A percentile compares a stretch with the other conserved stretches of the same genome.
phyloP scores from a whole-genome alignment of 768 basidiomycete genomes.

The Coprinopsis cinerea region DNA sequence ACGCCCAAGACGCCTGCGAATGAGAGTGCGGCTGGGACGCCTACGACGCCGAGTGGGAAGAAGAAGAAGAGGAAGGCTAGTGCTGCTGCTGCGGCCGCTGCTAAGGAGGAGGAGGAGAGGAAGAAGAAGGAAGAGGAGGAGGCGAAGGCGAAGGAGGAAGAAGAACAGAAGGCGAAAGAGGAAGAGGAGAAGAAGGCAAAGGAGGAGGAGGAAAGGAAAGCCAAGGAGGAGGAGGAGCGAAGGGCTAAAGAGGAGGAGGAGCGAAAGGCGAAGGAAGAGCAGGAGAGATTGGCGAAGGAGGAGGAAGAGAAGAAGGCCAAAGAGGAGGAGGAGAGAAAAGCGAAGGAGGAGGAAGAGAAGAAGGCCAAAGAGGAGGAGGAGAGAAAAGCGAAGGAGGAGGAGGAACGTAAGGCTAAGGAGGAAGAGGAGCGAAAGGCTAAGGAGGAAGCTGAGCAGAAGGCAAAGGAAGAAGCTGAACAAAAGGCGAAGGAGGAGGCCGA shows the following conservation, averaged over 20 bases:
- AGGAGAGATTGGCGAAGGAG: slow-evolving; percentile 1
- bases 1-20: neutral
- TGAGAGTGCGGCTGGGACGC: slow-evolving; percentile 5
- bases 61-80: slow-evolving; percentile 7
- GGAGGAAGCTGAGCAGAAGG: slow-evolving; percentile 27
- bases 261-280: slow-evolving; percentile 1
- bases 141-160: slow-evolving; percentile 40
- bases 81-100: slow-evolving; percentile 1
- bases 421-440: slow-evolving; percentile 1
- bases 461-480: slow-evolving; percentile 4
- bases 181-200: slow-evolving; percentile 11
- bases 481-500: neutral
- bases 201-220: slow-evolving; percentile 8
- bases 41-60: slow-evolving; percentile 8
- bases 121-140: slow-evolving; percentile 8
- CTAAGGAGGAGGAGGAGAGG: slow-evolving; percentile 5
- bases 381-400: slow-evolving; percentile 3
- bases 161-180: slow-evolving; percentile 42
- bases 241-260: neutral
- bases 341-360: neutral
- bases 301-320: neutral
- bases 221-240: slow-evolving; percentile 4
- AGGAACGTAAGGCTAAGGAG: neutral
- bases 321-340: neutral
- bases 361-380: neutral